Evolutionary conservation across 108 stramenopile genomes (phyloP).

Genomic region (Cyclotella choctawhatcheeana): DNA sequence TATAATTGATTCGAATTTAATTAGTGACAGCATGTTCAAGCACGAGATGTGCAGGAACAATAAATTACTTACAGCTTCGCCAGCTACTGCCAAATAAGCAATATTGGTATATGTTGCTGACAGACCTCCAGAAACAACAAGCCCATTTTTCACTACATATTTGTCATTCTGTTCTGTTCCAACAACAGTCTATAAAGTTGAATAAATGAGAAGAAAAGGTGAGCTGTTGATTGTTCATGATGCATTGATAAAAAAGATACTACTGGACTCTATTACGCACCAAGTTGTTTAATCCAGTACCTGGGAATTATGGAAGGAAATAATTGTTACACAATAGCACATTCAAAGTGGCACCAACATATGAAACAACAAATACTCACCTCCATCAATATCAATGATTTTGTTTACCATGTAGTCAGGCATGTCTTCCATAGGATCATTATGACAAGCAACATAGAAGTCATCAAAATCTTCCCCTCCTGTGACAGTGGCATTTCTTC

Average conservation of each 20-base stretch:
- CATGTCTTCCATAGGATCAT: not conserved
- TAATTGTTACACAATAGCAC: too few relatives aligned
- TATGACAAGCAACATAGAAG: not conserved
- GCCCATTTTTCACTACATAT: conserved; percentile 43
- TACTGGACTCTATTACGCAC: not conserved
- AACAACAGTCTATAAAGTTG: conserved; percentile 16
- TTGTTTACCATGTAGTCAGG: not conserved
- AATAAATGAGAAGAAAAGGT: not conserved
- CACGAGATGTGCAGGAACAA: too few relatives aligned
- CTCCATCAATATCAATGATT: conserved; percentile 49
- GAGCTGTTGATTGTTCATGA: too few relatives aligned
- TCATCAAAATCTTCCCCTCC: too few relatives aligned
- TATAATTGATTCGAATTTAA: too few relatives aligned
- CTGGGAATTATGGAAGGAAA: not conserved
- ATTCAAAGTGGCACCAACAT: too few relatives aligned
- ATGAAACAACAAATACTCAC: too few relatives aligned
- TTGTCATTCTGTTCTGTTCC: conserved; percentile 43
- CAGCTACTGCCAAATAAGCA: conserved; percentile 27
- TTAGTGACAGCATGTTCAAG: too few relatives aligned
- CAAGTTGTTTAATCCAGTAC: conserved; percentile 7
- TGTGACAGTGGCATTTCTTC: too few relatives aligned
- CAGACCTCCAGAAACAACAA: conserved; percentile 42
- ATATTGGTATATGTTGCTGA: conserved; percentile 35
- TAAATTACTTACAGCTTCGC: conserved; percentile 10
- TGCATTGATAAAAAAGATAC: not conserved